Conservation (phyloP, 2,329 filamentous ascomycete genomes). For the Fusarium pininemorale region DNA sequence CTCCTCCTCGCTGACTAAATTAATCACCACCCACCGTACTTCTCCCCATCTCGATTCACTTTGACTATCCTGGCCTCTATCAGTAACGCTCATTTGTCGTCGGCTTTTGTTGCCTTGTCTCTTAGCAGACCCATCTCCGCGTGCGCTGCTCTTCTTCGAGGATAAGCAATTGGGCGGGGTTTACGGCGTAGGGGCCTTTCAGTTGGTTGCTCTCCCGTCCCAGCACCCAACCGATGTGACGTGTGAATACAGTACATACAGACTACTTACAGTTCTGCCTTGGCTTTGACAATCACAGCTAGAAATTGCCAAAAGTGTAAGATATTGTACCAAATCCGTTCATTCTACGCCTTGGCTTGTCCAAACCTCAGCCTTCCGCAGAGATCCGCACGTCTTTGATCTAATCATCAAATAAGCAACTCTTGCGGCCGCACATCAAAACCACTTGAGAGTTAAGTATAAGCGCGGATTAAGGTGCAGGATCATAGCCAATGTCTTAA, state of each 20-base stretch:
- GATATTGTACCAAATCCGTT: not conserved
- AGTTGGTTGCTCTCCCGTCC: constrained; percentile 29
- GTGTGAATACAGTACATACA: not conserved
- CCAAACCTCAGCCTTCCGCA: constrained; percentile 10
- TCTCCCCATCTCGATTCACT: constrained; percentile 22
- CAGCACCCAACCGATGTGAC: constrained; percentile 20
- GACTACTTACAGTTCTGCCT: not conserved
- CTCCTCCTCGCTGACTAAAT: not conserved
- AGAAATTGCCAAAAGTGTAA: not conserved
- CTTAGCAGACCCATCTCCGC: constrained; percentile 14
- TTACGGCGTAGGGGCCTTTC: not conserved
- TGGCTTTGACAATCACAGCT: not conserved
- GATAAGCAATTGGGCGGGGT: constrained; percentile 5
- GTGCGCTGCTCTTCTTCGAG: not conserved
- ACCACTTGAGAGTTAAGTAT: not conserved
- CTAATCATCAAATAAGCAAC: constrained; percentile 9
- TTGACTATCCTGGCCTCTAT: not conserved
- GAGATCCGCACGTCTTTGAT: constrained; percentile 2
- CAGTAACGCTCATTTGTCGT: constrained; percentile 9
- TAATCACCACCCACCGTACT: constrained; percentile 2
- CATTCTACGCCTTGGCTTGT: not conserved
- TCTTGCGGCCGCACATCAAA: constrained; percentile 3
- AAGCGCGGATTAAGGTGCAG: not conserved
- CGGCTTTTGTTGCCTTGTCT: not conserved
- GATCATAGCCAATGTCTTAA: not conserved